These are phyloP conservation scores for Penicillium egyptiacum DNA, from an alignment of 495 filamentous ascomycete genomes.

Conservation along the genomic window DNA sequence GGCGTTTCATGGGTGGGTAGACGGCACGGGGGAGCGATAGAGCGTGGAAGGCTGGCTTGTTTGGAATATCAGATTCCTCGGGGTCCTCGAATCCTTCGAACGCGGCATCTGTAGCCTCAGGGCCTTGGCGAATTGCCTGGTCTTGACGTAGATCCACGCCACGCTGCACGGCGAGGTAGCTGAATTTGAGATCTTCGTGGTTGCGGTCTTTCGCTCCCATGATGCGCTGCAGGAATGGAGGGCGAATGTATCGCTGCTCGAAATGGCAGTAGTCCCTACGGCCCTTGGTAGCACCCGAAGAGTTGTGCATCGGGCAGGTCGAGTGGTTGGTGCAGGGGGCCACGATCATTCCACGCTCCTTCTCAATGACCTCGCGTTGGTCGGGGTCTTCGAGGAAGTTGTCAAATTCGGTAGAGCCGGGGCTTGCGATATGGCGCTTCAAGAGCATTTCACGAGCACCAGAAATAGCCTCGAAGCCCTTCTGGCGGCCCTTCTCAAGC, in stretches of 20 bases:
- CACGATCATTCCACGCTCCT: constrained; percentile 86
- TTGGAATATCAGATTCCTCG: constrained; percentile 14
- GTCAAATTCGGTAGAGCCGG: constrained; percentile 51
- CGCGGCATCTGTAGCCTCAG: constrained; percentile 48
- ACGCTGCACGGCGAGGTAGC: constrained; percentile 83
- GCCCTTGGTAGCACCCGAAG: constrained; percentile 62
- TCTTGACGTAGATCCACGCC: constrained; percentile 57
- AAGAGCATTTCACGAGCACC: constrained; percentile 76
- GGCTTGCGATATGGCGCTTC: constrained; percentile 69
- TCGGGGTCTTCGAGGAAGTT: constrained; percentile 38
- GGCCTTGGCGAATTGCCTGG: constrained; percentile 40
- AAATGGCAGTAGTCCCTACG: constrained; percentile 93
- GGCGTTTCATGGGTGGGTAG: constrained; percentile 78
- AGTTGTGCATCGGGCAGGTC: constrained; percentile 83
- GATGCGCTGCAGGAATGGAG: constrained; percentile 76
- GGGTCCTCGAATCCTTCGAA: constrained; percentile 51
- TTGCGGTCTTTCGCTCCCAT: constrained; percentile 69
- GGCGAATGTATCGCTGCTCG: constrained; percentile 81
- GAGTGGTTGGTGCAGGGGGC: constrained; percentile 93
- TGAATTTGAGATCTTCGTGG: constrained; percentile 87
- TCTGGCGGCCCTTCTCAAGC: constrained; percentile 86
- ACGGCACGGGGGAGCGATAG: constrained; percentile 76
- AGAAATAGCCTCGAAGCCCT: constrained; percentile 89
- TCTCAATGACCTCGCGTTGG: constrained; percentile 41
- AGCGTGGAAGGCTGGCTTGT: constrained; percentile 44